Evolutionary conservation across 768 basidiomycete genomes (phyloP), one percentile per base, ranked within the genome.

Genomic region (Russula emetica): DNA sequence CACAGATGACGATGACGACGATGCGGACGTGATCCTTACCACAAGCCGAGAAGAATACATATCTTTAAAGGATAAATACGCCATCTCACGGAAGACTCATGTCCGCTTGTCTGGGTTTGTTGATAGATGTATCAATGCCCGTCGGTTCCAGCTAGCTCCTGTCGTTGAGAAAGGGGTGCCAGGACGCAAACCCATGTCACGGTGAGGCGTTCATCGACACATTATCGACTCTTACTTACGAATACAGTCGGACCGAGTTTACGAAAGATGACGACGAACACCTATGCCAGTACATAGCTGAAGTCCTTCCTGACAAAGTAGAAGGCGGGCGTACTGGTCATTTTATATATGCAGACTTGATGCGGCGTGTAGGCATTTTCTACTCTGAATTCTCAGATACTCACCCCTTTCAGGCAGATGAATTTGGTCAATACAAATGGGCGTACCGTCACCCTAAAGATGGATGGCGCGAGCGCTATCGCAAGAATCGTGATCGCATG

Each of bases 391-490:
- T 32, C 40, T 36, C 26, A 42, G 2, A 18, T 36, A 26, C 30
- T 47, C 20, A 14, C 36, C 18, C 22, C 36, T 24, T 50, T 30
- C 30, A 65, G 64, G 66, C 42, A 24, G 26, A 60, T 11, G 38
- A 60, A 34, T 61, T 61, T 22, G 54, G 51, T 36, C 60, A 66
- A 55, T 60, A 57, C 49, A 45, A 14, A 9, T 66, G 71, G 71
- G 70, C 66, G 9, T 55, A 26, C 6, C 61, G 63, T 8, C 71
- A 71, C 34, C 60, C 71, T 5, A 54, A 62, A 55, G 58, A 63
- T 44, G 58, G 65, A 9, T 71, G 71, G 71, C 69, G 64, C 13
- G 67, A 71, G 55, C 66, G 62, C 2, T 71, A 71, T 63, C 69
- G 66, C 66, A 69, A 68, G 53, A 64, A 71, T 30, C 53, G 42